These are phyloP conservation scores for Paraurostyla sp. DNA, from an alignment of 73 alveolate species.

Conservation along the genomic window DNA sequence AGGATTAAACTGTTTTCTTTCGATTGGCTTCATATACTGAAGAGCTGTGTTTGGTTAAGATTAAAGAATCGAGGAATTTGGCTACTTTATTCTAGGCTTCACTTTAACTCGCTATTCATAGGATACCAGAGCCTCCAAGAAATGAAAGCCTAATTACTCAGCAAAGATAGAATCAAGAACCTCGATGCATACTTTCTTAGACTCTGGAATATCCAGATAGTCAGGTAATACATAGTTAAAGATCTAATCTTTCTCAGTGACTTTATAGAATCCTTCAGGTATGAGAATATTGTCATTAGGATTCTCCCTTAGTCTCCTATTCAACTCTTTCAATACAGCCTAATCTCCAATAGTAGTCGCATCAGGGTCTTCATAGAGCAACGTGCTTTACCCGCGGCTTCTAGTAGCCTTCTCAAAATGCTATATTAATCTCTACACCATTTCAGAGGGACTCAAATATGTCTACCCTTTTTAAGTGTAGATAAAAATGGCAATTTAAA, in stretches of 20 bases:
- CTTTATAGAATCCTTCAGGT: conserved; percentile 80
- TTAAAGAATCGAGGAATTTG: not conserved
- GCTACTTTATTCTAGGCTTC: conserved; percentile 67
- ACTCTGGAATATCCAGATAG: conserved; percentile 51
- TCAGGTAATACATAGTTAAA: conserved; percentile 67
- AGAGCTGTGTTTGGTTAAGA: not conserved
- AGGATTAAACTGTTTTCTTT: conserved; percentile 22
- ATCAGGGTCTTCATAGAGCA: conserved; percentile 80
- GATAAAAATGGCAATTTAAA: conserved; percentile 36
- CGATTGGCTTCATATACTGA: conserved; percentile 55
- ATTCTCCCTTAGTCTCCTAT: conserved; percentile 61
- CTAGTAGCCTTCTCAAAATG: conserved; percentile 77
- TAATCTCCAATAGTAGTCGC: conserved; percentile 68
- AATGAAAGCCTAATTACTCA: conserved; percentile 64
- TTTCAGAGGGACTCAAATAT: conserved; percentile 58
- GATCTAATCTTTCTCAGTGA: conserved; percentile 61
- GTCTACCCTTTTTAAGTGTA: conserved; percentile 25
- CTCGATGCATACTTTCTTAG: conserved; percentile 59
- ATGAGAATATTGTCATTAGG: conserved; percentile 63
- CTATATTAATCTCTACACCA: conserved; percentile 13
- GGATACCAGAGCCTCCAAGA: conserved; percentile 70
- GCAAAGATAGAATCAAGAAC: conserved; percentile 49
- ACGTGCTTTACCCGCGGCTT: conserved; percentile 65
- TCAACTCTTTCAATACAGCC: conserved; percentile 62
- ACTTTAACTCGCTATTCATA: conserved; percentile 60